Evolutionary conservation across 2,329 filamentous ascomycete species (phyloP).

Genomic region (Talaromyces sp.): DNA sequence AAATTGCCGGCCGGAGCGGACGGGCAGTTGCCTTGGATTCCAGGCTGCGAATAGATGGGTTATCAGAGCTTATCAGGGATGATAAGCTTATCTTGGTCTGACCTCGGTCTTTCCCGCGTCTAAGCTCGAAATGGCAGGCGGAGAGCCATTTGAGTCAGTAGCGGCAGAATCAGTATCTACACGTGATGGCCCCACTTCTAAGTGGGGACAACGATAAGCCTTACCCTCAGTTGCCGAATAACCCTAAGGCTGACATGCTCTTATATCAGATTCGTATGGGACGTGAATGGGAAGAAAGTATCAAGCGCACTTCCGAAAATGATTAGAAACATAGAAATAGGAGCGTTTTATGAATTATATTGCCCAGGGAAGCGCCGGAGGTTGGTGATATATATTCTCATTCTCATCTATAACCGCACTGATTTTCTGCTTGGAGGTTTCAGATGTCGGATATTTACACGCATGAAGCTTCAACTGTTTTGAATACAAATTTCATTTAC

Average conservation of each 20-base stretch:
- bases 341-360: too few species aligned
- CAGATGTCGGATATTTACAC: background rate
- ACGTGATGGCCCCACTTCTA: background rate
- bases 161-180: background rate
- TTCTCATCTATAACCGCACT: too few species aligned
- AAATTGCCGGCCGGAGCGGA: background rate
- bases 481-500: background rate
- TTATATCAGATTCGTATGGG: too few species aligned
- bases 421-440: too few species aligned
- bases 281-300: too few species aligned
- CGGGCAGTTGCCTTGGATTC: background rate
- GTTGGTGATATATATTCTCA: too few species aligned
- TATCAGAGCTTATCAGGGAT: background rate
- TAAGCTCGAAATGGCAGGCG: background rate
- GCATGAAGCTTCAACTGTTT: background rate
- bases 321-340: too few species aligned
- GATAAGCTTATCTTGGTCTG: background rate
- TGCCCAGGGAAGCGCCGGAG: too few species aligned
- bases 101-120: background rate
- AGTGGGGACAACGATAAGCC: background rate
- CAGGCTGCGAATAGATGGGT: background rate
- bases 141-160: background rate
- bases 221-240: background rate
- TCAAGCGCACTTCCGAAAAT: too few species aligned
- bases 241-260: background rate